Evolutionary conservation across 176 grass and related monocot species (phyloP).

Genomic region (Pharus latifolius): DNA sequence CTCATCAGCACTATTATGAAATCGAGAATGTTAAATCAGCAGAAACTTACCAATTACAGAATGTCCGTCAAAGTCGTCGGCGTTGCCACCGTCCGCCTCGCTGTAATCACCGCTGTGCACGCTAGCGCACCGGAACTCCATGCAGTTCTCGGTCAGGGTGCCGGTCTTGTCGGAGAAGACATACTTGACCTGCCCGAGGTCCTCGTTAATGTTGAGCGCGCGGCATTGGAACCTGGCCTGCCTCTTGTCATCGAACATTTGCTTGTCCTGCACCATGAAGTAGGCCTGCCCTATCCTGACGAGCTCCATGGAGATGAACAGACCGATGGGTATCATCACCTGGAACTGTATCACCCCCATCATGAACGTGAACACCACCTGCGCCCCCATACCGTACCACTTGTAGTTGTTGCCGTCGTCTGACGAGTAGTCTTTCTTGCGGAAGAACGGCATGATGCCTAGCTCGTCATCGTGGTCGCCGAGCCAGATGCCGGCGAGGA

Average conservation of each 20-base stretch:
- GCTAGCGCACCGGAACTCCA: conserved; percentile 86
- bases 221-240: conserved; percentile 79
- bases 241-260: conserved; percentile 51
- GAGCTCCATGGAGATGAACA: conserved; percentile 97
- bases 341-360: conserved; percentile 73
- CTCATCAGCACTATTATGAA: too few relatives aligned
- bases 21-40: too few relatives aligned
- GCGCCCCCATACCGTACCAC: conserved; percentile 55
- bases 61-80: neutral
- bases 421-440: conserved; percentile 35
- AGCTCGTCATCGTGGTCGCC: conserved; percentile 35
- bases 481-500: conserved; percentile 69
- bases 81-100: neutral
- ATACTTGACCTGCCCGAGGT: conserved; percentile 93
- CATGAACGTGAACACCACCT: conserved; percentile 80
- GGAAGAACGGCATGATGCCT: conserved; percentile 49
- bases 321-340: conserved; percentile 77
- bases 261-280: conserved; percentile 81
- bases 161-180: conserved; percentile 99
- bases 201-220: conserved; percentile 98
- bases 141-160: conserved; percentile 81
- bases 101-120: conserved; percentile 66
- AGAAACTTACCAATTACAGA: conserved; percentile 34
- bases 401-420: conserved; percentile 18
- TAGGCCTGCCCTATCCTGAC: conserved; percentile 72